A percentile compares a stretch with the other conserved stretches of the same genome.
phyloP scores from a whole-genome alignment of 2,329 filamentous ascomycete species.

The Arthrobotrys conoides region DNA sequence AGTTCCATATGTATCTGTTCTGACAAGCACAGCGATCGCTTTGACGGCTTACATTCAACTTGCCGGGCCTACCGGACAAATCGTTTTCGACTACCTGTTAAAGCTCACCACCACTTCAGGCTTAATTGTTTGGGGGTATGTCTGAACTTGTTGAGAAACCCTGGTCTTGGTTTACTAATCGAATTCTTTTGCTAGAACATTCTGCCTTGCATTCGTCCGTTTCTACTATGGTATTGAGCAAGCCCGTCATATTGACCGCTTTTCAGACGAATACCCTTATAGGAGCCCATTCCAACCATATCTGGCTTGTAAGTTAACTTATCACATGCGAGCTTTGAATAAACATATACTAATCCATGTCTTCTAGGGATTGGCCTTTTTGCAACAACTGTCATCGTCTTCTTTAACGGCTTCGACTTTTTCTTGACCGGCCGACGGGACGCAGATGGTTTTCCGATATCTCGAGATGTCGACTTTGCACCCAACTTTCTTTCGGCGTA shows the following conservation, averaged over 20 bases:
- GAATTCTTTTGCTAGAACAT: constrained; percentile 33
- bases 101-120: constrained; percentile 75
- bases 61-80: constrained; percentile 72
- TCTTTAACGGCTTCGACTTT: constrained; percentile 78
- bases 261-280: constrained; percentile 58
- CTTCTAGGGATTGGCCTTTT: constrained; percentile 71
- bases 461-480: constrained; percentile 63
- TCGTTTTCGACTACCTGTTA: constrained; percentile 77
- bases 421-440: constrained; percentile 76
- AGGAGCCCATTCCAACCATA: constrained; percentile 60
- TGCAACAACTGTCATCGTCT: constrained; percentile 76
- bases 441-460: constrained; percentile 45
- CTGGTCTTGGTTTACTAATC: constrained; percentile 74
- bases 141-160: constrained; percentile 68
- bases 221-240: constrained; percentile 60
- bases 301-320: constrained; percentile 45
- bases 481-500: constrained; percentile 75
- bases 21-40: constrained; percentile 72
- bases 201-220: constrained; percentile 60
- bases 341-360: not conserved
- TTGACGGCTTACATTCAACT: constrained; percentile 74
- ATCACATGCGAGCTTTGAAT: not conserved
- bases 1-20: constrained; percentile 74
- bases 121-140: constrained; percentile 73
- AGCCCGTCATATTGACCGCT: constrained; percentile 58